These are phyloP conservation scores for Phaeosphaeria sp. DNA, from an alignment of 2,329 filamentous ascomycete genomes.

Conservation along the genomic window DNA sequence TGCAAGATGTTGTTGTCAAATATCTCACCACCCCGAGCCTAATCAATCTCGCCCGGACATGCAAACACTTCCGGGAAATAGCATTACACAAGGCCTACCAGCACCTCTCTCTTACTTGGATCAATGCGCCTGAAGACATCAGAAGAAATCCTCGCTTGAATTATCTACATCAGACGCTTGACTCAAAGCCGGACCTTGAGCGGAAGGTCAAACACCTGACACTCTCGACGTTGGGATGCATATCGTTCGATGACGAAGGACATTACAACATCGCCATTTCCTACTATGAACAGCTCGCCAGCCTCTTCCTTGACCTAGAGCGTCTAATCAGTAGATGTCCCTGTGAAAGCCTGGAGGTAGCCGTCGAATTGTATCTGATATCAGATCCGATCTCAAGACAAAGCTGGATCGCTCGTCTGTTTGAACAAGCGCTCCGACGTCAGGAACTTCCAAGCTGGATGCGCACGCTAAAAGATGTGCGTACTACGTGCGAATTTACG, in stretches of 20 bases:
- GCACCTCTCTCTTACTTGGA: background rate
- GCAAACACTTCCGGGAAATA: background rate
- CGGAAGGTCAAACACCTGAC: background rate
- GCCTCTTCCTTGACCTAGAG: background rate
- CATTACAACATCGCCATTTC: background rate
- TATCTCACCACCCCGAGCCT: background rate
- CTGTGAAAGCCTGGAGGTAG: background rate
- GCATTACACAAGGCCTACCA: background rate
- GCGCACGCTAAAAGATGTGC: background rate
- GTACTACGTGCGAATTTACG: background rate
- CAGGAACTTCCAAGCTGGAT: background rate
- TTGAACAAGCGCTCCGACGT: background rate
- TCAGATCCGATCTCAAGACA: background rate
- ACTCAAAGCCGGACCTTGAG: background rate
- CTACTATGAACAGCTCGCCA: no score
- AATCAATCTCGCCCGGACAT: background rate
- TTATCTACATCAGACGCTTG: background rate
- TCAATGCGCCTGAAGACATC: background rate
- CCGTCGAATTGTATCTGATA: background rate
- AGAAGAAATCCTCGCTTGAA: background rate
- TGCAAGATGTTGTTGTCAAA: background rate
- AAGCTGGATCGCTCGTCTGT: background rate
- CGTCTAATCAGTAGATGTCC: background rate
- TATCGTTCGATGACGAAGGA: background rate
- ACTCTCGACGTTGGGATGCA: background rate